Evolutionary conservation across 768 basidiomycete species (phyloP), one percentile per base, ranked within the genome.

Genomic region (Dendrothele bispora): DNA sequence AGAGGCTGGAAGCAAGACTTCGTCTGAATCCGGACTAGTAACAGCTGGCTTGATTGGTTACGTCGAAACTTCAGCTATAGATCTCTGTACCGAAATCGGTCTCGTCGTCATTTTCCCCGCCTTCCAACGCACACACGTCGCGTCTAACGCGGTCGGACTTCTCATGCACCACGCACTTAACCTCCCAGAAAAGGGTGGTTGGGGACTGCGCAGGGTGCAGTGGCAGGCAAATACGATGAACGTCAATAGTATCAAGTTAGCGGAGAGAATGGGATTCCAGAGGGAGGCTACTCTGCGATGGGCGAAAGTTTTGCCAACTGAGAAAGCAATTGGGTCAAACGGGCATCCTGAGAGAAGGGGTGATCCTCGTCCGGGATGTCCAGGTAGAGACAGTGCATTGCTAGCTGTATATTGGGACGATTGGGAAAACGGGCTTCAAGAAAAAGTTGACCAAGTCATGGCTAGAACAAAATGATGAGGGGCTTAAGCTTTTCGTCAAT

Each of bases 111-210:
- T 80, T 32, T 62, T 82, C 1, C 80, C 83, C 1, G 60, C 58
- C 1, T 88, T 83, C 59, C 84, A 85, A 49, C 69, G 80, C 14
- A 86, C 82, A 0, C 82, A 86, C 52, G 75, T 87, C 26, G 73
- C 81, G 2, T 74, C 81, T 4, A 77, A 79, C 51, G 74, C 76
- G 1, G 62, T 73, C 12, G 79, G 78, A 0, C 56, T 81, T 3
- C 63, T 83, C 7, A 64, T 90, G 17, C 64, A 69, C 15, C 78
- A 74, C 42, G 66, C 75, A 7, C 60, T 78, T 12, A 66, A 77
- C 43, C 48, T 63, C 3, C 74, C 78, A 0, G 57, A 58, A 5
- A 59, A 60, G 12, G 62, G 69, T 22, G 79, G 78, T 1, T 66
- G 87, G 2, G 78, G 80, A 1, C 59, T 88, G 28, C 73, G 85